Conservation (phyloP, 2,329 filamentous ascomycete species). For the Plenodomus tracheiphilus region DNA sequence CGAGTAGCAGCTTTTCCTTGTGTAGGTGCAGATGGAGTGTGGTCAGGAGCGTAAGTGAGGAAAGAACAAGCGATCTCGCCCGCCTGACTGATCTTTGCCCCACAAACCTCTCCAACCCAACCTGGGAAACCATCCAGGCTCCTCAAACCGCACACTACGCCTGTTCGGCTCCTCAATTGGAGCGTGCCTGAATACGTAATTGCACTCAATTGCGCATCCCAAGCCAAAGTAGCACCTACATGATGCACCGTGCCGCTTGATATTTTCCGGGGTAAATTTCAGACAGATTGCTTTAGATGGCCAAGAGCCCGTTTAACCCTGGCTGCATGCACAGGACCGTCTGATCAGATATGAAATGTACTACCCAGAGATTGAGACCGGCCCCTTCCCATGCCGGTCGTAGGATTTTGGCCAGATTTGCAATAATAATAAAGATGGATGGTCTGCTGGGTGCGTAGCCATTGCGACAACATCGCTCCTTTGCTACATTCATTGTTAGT, state of each 20-base stretch:
- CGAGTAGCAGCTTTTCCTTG: too few relatives aligned
- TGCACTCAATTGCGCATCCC: conserved; percentile 2
- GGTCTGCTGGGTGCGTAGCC: too few relatives aligned
- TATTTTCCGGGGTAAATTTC: conserved; percentile 10
- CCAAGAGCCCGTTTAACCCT: conserved; percentile 19
- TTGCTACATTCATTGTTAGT: too few relatives aligned
- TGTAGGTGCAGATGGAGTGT: too few relatives aligned
- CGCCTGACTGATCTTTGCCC: background rate
- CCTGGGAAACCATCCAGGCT: background rate
- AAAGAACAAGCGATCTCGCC: background rate
- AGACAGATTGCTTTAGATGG: conserved; percentile 24
- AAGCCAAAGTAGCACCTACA: background rate
- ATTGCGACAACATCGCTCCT: too few relatives aligned
- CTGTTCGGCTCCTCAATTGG: background rate
- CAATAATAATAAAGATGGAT: too few relatives aligned
- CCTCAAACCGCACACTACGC: background rate
- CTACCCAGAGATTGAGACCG: conserved; percentile 9
- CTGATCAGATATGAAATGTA: conserved; percentile 13
- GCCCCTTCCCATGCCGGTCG: conserved; percentile 1
- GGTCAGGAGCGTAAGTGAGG: background rate
- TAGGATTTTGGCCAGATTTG: background rate
- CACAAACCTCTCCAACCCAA: background rate
- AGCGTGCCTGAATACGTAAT: background rate
- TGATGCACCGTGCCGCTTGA: background rate
- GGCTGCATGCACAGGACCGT: conserved; percentile 9